Conservation (phyloP, 2,329 filamentous ascomycete species). For the Monosporascus sp. region DNA sequence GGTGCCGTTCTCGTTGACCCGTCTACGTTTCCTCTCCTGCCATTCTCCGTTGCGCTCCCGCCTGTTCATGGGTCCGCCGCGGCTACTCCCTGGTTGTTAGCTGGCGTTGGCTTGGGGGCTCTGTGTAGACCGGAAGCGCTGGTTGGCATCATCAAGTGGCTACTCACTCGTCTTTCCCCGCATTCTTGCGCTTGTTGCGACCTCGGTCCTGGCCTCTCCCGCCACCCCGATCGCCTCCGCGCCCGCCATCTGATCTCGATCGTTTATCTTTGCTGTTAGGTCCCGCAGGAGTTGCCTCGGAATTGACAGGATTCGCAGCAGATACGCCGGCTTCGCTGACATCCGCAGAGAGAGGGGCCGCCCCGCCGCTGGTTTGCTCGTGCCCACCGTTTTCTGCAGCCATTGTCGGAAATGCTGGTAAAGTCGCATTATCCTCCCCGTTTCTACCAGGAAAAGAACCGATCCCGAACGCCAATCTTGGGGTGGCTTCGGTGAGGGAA, state of each 20-base stretch:
- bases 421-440: slow-evolving; percentile 13
- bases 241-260: slow-evolving; percentile 13
- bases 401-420: slow-evolving; percentile 15
- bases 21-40: slow-evolving; percentile 50
- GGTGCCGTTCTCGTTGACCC: slow-evolving; percentile 31
- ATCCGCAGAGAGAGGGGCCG: slow-evolving; percentile 2
- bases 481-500: too few relatives aligned
- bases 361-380: slow-evolving; percentile 3
- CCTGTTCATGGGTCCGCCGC: slow-evolving; percentile 45
- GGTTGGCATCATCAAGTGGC: slow-evolving; percentile 8
- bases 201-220: slow-evolving; percentile 1
- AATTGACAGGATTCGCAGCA: not conserved
- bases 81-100: slow-evolving; percentile 45
- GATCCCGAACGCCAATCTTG: too few relatives aligned
- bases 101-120: slow-evolving; percentile 17
- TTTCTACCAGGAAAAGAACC: not conserved
- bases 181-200: slow-evolving; percentile 11
- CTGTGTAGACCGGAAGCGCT: not conserved
- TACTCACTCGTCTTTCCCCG: slow-evolving; percentile 9
- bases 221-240: slow-evolving; percentile 5
- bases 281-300: slow-evolving; percentile 8
- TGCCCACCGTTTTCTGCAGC: slow-evolving; percentile 11
- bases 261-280: slow-evolving; percentile 8
- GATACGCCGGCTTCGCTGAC: not conserved
- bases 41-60: slow-evolving; percentile 44